Conservation (phyloP, 2,329 filamentous ascomycete genomes). For the Sporothrix curviconia region DNA sequence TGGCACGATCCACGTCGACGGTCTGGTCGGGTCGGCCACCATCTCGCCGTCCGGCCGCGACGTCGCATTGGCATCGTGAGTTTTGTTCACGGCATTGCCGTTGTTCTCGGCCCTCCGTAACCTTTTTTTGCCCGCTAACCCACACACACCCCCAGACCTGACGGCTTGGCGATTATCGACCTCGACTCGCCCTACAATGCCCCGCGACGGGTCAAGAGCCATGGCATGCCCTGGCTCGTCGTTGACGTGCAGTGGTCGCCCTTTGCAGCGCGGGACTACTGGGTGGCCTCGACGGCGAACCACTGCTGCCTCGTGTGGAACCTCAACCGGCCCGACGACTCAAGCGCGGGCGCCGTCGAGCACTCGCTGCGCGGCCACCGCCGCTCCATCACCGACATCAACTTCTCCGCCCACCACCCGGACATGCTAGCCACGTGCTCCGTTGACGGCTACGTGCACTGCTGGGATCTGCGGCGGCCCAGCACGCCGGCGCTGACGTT, state of each 20-base stretch:
- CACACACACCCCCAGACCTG: slow-evolving; percentile 46
- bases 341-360: slow-evolving; percentile 64
- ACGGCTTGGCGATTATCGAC: slow-evolving; percentile 86
- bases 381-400: slow-evolving; percentile 90
- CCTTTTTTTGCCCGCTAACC: too few relatives aligned
- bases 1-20: slow-evolving; percentile 75
- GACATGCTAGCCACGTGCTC: slow-evolving; percentile 85
- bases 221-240: slow-evolving; percentile 87
- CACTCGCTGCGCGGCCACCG: slow-evolving; percentile 77
- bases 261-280: slow-evolving; percentile 81
- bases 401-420: slow-evolving; percentile 88
- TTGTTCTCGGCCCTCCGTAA: too few relatives aligned
- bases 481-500: slow-evolving; percentile 70
- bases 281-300: slow-evolving; percentile 91
- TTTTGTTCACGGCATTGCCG: slow-evolving; percentile 14
- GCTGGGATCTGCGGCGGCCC: slow-evolving; percentile 78
- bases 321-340: slow-evolving; percentile 70
- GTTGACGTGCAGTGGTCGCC: slow-evolving; percentile 97
- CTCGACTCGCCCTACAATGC: slow-evolving; percentile 83
- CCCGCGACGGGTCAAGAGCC: slow-evolving; percentile 71
- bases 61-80: slow-evolving; percentile 75
- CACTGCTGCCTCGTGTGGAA: slow-evolving; percentile 95
- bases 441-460: slow-evolving; percentile 87
- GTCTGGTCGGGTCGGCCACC: slow-evolving; percentile 78
- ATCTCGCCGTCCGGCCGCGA: slow-evolving; percentile 89